Evolutionary conservation across 257 asterid genomes (phyloP), one percentile per base, ranked within the genome.

Genomic region (Solanum pennellii): DNA sequence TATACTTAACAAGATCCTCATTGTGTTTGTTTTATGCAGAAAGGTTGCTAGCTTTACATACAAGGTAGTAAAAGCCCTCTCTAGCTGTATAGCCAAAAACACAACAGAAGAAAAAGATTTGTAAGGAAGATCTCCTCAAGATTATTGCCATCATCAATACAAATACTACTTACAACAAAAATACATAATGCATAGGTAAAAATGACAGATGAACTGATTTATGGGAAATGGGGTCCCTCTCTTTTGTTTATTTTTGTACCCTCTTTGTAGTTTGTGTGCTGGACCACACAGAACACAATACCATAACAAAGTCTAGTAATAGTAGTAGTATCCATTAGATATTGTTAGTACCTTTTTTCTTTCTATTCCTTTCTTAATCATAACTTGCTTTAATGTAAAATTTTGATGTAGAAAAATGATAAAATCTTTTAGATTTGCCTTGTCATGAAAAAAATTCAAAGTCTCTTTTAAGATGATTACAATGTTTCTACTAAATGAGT

Each of bases 171-270:
- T 89, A 86, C 92, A 90, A 89, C 92, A 92, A 60, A 35, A 90
- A 90, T 94, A 95, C 94, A 94, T 92, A 89, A 89, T 93, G 96
- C 92, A 93, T 92, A 95, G 89, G 93, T 90, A 88, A 91, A 92
- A 91, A 92, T 91, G 93, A 92, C 95, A 91, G 92, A 90, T 95
- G 96, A 93, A 93, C 91, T 93, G 93, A 92, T 92, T 93, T 73
- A 91, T 89, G 94, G 77, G 93, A 94, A 56, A 95, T 90, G 91
- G 94, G 96, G 94, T 39, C 82, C 87, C 90, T 89, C 82, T 90
- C 91, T 59, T 59, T 59, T 89, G 91, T 91, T 85, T 92, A 90
- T 88, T 93, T 91, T 90, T 93, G 90, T 90, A 90, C 92, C 92
- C 90, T 90, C 94, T 92, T 91, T 92, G 33, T 74, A 66, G 88